Percentiles rank a stretch among this genome's conserved stretches.
phyloP scores from a whole-genome alignment of 345 rosid genomes.

The Carallia brachiata region DNA sequence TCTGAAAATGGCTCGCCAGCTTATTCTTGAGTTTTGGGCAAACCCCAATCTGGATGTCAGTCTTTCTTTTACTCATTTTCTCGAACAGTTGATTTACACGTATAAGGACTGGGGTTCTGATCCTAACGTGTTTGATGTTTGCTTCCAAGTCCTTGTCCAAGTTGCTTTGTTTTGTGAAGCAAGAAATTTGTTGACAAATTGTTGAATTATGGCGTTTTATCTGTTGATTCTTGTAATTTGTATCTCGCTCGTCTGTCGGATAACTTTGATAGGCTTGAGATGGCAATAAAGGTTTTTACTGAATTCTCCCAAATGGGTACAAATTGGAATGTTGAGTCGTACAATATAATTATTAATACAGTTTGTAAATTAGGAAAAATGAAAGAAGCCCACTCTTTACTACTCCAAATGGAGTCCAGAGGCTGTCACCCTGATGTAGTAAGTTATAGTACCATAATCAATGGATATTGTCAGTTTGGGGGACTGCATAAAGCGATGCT shows the following conservation, averaged over 20 bases:
- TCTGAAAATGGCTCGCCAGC: conserved; percentile 47
- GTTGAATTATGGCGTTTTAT: conserved; percentile 73
- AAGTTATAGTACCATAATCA: conserved; percentile 72
- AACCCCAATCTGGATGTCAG: conserved; percentile 50
- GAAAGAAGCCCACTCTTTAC: conserved; percentile 72
- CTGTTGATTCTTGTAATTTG: conserved; percentile 74
- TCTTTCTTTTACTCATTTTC: conserved; percentile 48
- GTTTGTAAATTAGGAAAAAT: conserved; percentile 54
- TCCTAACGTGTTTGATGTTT: conserved; percentile 74
- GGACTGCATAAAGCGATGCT: conserved; percentile 44
- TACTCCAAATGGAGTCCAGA: conserved; percentile 65
- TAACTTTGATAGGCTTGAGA: conserved; percentile 30
- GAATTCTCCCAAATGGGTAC: conserved; percentile 63
- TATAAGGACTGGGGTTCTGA: conserved; percentile 93
- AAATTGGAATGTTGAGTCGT: conserved; percentile 69
- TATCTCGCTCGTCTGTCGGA: conserved; percentile 63
- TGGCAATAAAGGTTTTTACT: conserved; percentile 39
- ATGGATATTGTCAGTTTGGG: conserved; percentile 69
- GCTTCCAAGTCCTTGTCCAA: conserved; percentile 77
- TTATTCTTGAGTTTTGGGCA: conserved; percentile 62
- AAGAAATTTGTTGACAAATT: conserved; percentile 69
- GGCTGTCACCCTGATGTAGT: conserved; percentile 78
- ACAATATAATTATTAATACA: conserved; percentile 64
- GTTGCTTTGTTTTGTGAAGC: conserved; percentile 65
- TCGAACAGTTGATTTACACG: conserved; percentile 65